phyloP scores from a whole-genome alignment of 768 basidiomycete genomes.

The Pisolithus sp. region DNA sequence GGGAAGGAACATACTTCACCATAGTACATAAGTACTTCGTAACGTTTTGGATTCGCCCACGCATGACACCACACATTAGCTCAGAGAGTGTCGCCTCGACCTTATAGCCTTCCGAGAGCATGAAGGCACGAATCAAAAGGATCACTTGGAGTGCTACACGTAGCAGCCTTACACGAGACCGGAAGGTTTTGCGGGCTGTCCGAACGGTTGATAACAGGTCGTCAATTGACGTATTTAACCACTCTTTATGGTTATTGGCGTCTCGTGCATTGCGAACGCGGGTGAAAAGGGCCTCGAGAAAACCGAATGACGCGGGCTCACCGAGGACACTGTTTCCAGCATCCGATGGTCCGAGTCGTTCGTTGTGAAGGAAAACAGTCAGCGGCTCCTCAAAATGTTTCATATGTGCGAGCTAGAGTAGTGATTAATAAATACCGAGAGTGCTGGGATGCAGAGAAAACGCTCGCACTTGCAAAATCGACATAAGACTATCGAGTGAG shows the following conservation, averaged over 20 bases:
- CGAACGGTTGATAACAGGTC: slow-evolving; percentile 31
- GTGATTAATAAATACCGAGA: neutral
- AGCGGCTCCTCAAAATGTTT: slow-evolving; percentile 69
- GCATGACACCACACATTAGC: slow-evolving; percentile 40
- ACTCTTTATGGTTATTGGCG: slow-evolving; percentile 14
- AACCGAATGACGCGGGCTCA: slow-evolving; percentile 20
- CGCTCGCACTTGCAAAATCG: slow-evolving; percentile 51
- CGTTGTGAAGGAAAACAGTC: slow-evolving; percentile 24
- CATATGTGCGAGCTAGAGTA: slow-evolving; percentile 50
- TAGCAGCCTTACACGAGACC: slow-evolving; percentile 25
- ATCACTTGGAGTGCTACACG: slow-evolving; percentile 47
- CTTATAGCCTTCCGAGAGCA: slow-evolving; percentile 40
- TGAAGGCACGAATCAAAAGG: slow-evolving; percentile 36
- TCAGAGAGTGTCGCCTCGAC: slow-evolving; percentile 29
- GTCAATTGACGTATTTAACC: slow-evolving; percentile 23
- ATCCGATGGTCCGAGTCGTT: neutral
- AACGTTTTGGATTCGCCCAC: slow-evolving; percentile 38
- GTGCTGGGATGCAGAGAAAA: neutral
- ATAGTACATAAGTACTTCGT: slow-evolving; percentile 41
- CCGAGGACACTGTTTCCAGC: slow-evolving; percentile 7
- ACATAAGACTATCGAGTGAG: slow-evolving; percentile 51
- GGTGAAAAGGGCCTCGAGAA: slow-evolving; percentile 33
- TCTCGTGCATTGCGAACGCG: slow-evolving; percentile 26
- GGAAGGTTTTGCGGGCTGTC: slow-evolving; percentile 33
- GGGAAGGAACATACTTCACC: slow-evolving; percentile 37